phyloP scores from a whole-genome alignment of 1,139 yeast species.

The Suhomyces taliae region DNA sequence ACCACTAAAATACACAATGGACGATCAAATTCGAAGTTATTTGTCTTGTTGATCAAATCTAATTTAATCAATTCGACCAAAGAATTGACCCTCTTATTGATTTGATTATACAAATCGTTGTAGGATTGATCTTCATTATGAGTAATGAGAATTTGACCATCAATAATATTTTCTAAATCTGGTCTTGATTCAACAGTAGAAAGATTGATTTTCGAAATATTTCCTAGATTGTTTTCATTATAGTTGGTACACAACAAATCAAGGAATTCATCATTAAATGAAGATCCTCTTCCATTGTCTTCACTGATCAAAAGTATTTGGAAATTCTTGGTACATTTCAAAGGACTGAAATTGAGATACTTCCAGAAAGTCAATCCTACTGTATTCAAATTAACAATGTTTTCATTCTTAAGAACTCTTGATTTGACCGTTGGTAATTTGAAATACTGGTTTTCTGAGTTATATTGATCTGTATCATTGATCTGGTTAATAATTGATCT shows the following conservation, averaged over 20 bases:
- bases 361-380: constrained; percentile 53
- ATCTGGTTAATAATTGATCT: constrained; percentile 20
- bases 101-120: constrained; percentile 31
- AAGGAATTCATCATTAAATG: constrained; percentile 32
- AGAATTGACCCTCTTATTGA: constrained; percentile 28
- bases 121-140: constrained; percentile 18
- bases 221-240: constrained; percentile 51
- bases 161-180: constrained; percentile 33
- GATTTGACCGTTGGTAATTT: constrained; percentile 27
- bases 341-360: constrained; percentile 55
- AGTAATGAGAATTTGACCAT: constrained; percentile 35
- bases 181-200: constrained; percentile 31
- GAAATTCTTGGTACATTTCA: constrained; percentile 49
- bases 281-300: constrained; percentile 15
- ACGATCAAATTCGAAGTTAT: constrained; percentile 42
- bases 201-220: constrained; percentile 33
- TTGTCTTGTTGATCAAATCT: constrained; percentile 44
- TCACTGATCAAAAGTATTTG: constrained; percentile 52
- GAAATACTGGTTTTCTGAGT: constrained; percentile 22
- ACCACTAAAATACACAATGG: constrained; percentile 50
- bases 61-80: constrained; percentile 38
- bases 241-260: constrained; percentile 44
- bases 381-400: constrained; percentile 36
- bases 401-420: constrained; percentile 30
- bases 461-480: constrained; percentile 1